Base-by-base conservation (phyloP, 371 early-diverging fungal genomes). In the Saksenaea vasiformis region DNA sequence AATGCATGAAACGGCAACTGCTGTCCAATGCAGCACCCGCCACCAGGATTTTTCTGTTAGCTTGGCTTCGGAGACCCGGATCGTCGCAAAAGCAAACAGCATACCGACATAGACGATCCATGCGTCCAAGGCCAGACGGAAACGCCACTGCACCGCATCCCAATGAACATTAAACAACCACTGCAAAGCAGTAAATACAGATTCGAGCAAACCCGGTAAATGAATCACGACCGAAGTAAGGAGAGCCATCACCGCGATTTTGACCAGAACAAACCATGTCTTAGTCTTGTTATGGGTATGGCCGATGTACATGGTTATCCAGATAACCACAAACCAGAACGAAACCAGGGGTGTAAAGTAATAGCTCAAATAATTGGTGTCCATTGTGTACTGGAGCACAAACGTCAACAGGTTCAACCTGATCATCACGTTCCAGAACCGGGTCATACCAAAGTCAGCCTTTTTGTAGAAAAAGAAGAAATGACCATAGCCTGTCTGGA, bases 261-360 rank as follows among this genome's bases (percentile, higher is more conserved):
- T 90, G 64, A 60, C 38, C 47, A 88, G 61, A 24, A 90, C 64
- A 56, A 83, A 72, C 26, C 56, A 47, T 1, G 79, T 62, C 3
- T 60, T 34, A 27, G 64, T 66, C 60, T 84, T 78, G 76, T 87
- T 86, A 35, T 70, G 64, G 5, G 67, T 14, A 36, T 83, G 70
- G 1, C 72, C 75, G 19, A 85, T 56, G 26, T 82, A 79, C 90
- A 93, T 89, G 44, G 87, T 86, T 10, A 76, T 55, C 78, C 85
- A 93, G n/a, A 91, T 85, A 26, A 85, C 72, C 41, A 83, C 53
- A 59, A 90, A 90, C 87, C 91, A 93, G 58, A 87, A 85, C 11
- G 87, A 80, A n/a, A 90, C 89, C 35, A 93, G 69, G 15, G 92
- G 91, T n/a, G 90, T 85, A 70, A 91, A 91, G 68, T 93, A 91